Evolutionary conservation across 2,329 filamentous ascomycete genomes (phyloP).

Genomic region (Cladosporium oxysporum): DNA sequence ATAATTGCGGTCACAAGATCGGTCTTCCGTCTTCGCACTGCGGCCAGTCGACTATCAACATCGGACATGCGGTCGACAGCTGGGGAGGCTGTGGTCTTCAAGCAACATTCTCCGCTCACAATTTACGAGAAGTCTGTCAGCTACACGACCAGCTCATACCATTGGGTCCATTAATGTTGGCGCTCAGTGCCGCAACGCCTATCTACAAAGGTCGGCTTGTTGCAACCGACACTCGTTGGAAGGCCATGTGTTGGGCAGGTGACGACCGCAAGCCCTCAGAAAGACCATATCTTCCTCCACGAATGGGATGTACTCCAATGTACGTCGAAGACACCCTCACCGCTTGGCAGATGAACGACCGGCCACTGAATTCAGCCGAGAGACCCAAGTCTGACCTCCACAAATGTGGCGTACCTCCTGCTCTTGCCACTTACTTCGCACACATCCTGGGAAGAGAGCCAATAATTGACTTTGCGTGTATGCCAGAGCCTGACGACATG

Average conservation of each 20-base stretch:
- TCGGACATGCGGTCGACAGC: neutral
- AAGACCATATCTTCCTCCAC: neutral
- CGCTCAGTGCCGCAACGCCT: constrained; percentile 1
- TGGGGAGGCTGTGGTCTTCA: neutral
- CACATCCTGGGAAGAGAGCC: neutral
- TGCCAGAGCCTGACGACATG: neutral
- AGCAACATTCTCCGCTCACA: neutral
- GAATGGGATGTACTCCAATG: neutral
- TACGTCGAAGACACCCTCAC: neutral
- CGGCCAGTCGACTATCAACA: neutral
- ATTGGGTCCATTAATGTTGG: neutral
- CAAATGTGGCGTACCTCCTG: neutral
- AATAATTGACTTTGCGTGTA: neutral
- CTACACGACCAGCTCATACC: constrained; percentile 1
- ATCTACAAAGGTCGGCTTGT: constrained; percentile 1
- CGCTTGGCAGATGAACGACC: neutral
- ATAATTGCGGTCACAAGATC: neutral
- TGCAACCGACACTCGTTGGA: neutral
- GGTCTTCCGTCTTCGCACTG: neutral
- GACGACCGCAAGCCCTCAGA: neutral
- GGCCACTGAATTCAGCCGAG: neutral
- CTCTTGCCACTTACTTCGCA: neutral
- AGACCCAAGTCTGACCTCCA: neutral
- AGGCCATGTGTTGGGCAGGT: neutral
- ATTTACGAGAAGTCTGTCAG: neutral